Evolutionary conservation across 306 rosid genomes (phyloP), one percentile per base, ranked within the genome.

Genomic region (Lotus japonicus): DNA sequence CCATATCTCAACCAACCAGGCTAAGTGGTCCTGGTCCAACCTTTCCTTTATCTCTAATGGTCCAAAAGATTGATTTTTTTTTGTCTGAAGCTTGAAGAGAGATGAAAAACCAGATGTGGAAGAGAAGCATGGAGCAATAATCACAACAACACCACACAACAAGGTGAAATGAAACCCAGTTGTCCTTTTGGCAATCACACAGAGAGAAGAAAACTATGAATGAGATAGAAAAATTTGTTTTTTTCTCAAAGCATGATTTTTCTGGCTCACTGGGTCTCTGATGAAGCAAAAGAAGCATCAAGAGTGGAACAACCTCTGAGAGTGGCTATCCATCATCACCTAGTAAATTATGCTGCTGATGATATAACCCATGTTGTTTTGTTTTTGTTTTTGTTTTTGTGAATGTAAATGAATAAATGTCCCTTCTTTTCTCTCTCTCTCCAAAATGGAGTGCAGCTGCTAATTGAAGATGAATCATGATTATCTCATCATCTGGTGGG

Each of bases 401-500:
- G 51, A 71, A 64, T 21, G 56, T 35, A 73, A 64, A 58, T 31
- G 36, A 42, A 58, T 31, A 7, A 42, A 36, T 21, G 46, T 50
- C 11, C 17, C 11, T 41, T 16, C 6, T 5, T 9, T 57, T 70
- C 69, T 75, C 52, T 74, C 77, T 64, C 64, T 50, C 36, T 43
- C 45, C 66, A 63, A 64, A 77, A 80, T 80, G 84, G 79, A 75
- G 80, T 80, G 86, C 82, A 76, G 88, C 26, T 3, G 87, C 72
- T 75, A 75, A 67, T 52, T 79, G 87, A 80, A 62, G 88, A 68
- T 82, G 92, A 84, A 68, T 61, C 90, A 89, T 90, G 77, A 92
- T 89, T 88, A 74, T 84, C 97, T 88, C 96, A 90, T 89, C 89
- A 89, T 90, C 94, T 68, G 72, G 84, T 85, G 87, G 85, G 95